Conservation (phyloP, 2,329 filamentous ascomycete genomes). For the Byssochlamys sp. region DNA sequence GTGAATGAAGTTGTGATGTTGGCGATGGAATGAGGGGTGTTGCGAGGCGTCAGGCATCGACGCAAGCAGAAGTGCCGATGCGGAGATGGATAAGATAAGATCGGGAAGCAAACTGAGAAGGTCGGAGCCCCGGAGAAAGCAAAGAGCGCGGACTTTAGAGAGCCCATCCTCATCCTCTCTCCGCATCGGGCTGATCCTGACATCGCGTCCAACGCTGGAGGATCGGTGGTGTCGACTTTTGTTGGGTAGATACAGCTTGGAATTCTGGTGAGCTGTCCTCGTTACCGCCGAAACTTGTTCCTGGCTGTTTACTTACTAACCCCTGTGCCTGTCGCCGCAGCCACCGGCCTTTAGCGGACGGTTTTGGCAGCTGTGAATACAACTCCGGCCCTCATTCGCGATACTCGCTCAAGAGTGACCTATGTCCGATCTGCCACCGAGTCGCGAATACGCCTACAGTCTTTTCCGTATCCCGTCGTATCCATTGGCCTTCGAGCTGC, state of each 20-base stretch:
- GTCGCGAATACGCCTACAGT: neutral
- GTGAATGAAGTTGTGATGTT: neutral
- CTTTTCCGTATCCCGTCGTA: neutral
- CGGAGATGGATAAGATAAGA: constrained; percentile 18
- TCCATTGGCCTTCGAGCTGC: neutral
- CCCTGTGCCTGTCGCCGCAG: neutral
- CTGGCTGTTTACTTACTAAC: neutral
- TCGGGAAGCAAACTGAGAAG: constrained; percentile 1
- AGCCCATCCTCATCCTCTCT: neutral
- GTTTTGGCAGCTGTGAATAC: neutral
- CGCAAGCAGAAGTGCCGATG: neutral
- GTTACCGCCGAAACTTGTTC: neutral
- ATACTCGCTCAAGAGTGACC: neutral
- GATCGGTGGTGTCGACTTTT: neutral
- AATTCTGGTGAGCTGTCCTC: neutral
- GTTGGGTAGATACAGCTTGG: neutral
- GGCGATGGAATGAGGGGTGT: neutral
- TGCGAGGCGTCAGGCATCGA: neutral
- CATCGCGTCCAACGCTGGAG: constrained; percentile 1
- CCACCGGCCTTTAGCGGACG: neutral
- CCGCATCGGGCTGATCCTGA: neutral
- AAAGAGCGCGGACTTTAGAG: neutral
- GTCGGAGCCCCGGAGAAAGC: neutral
- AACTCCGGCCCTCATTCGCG: neutral
- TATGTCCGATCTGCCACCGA: neutral